Conservation (phyloP, 2,329 filamentous ascomycete genomes). For the Fusarium camptoceras region DNA sequence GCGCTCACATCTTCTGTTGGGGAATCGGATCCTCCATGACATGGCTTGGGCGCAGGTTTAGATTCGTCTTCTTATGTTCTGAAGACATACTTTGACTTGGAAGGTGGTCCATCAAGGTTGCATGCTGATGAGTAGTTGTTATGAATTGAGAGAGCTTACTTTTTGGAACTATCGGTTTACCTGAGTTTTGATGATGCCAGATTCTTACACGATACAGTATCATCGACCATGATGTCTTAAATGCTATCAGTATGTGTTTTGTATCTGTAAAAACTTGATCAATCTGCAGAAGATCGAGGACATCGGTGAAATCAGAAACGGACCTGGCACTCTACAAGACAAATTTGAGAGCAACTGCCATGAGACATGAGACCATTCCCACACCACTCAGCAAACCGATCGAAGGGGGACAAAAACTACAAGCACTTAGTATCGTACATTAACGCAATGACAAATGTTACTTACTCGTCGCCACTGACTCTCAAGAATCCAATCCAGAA, state of each 20-base stretch:
- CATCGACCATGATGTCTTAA: background rate
- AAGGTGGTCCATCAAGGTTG: no score
- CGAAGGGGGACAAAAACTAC: background rate
- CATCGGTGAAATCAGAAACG: background rate
- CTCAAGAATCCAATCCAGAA: constrained; percentile 32
- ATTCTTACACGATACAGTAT: accelerated
- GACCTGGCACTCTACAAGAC: background rate
- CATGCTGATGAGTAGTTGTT: no score
- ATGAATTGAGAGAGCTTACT: no score
- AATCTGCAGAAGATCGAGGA: background rate
- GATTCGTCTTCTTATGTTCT: no score
- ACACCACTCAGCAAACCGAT: accelerated
- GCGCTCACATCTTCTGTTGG: no score
- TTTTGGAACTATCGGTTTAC: no score
- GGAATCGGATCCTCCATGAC: background rate
- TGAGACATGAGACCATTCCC: background rate
- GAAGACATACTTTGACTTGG: no score
- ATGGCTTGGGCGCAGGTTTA: background rate
- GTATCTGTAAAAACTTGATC: accelerated
- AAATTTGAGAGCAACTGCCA: background rate
- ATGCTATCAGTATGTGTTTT: background rate
- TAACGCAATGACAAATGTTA: accelerated
- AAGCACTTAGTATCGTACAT: accelerated
- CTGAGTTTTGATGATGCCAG: no score
- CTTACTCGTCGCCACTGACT: constrained; percentile 12